phyloP scores from a whole-genome alignment of 108 stramenopile species.

The Nitzschia sp. region DNA sequence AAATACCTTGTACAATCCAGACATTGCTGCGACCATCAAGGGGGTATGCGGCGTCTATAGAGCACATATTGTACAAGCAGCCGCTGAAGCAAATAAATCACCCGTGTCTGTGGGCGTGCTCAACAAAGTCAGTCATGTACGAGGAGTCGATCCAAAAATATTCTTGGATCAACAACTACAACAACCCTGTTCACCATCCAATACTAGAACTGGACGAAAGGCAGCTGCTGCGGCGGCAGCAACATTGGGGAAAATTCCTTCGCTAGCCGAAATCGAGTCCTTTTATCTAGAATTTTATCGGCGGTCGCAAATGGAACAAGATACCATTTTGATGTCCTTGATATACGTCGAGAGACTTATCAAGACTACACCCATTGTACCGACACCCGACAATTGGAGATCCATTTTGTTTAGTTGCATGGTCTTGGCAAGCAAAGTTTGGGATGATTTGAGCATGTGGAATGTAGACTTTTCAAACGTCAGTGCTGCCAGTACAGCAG shows the following conservation, averaged over 20 bases:
- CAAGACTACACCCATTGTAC: conserved; percentile 83
- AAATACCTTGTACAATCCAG: conserved; percentile 87
- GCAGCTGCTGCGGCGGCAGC: too few species aligned
- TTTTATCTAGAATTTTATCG: conserved; percentile 85
- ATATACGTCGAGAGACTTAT: conserved; percentile 96
- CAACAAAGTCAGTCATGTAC: not conserved
- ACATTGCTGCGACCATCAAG: conserved; percentile 93
- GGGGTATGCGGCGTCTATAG: conserved; percentile 91
- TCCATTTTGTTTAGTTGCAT: conserved; percentile 91
- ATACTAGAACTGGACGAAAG: not conserved
- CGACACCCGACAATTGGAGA: conserved; percentile 82
- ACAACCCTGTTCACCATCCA: not conserved
- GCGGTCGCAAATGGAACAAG: conserved; percentile 90
- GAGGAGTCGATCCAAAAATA: not conserved
- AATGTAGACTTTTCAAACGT: conserved; percentile 90
- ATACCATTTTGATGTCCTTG: conserved; percentile 94
- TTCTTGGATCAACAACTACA: conserved; percentile 9
- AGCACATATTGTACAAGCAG: conserved; percentile 81
- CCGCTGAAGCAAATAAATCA: not conserved
- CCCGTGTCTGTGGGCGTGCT: not conserved
- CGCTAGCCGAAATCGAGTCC: conserved; percentile 58
- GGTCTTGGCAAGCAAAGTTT: conserved; percentile 94
- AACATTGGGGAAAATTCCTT: too few species aligned
- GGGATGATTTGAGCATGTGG: conserved; percentile 98
- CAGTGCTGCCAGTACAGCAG: conserved; percentile 40